Percentiles rank a stretch among this genome's conserved stretches.
Evolutionary conservation across 1,139 yeast species (phyloP).

Genomic region (Candida tropicalis): DNA sequence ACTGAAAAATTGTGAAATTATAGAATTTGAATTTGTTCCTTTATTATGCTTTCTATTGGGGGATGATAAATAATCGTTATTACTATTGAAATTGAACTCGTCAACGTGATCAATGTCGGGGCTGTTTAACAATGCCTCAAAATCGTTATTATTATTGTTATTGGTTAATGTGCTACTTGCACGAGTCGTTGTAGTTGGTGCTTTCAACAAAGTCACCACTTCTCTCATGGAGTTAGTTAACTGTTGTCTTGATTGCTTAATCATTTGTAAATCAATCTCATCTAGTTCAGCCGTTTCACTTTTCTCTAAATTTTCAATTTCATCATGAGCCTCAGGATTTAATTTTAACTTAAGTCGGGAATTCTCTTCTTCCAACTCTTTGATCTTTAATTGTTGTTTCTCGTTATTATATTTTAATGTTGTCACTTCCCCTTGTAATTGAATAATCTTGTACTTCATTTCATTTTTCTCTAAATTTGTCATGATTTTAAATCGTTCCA

Average conservation of each 20-base stretch:
- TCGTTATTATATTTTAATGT: conserved; percentile 40
- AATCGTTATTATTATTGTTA: conserved; percentile 17
- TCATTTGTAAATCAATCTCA: conserved; percentile 41
- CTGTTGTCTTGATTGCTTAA: conserved; percentile 42
- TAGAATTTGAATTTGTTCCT: conserved; percentile 5
- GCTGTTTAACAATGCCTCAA: conserved; percentile 23
- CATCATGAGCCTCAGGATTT: conserved; percentile 6
- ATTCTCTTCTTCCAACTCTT: conserved; percentile 30
- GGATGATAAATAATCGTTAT: conserved; percentile 4
- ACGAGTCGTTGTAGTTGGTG: conserved; percentile 30
- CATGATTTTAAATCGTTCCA: conserved; percentile 59
- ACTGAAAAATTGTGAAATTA: conserved; percentile 16
- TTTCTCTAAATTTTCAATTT: neutral
- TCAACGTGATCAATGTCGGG: conserved; percentile 7
- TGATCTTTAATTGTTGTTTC: conserved; percentile 36
- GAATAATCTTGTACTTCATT: conserved; percentile 56
- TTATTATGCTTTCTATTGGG: conserved; percentile 7
- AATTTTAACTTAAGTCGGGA: conserved; percentile 14
- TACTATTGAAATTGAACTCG: conserved; percentile 11
- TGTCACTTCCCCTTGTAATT: conserved; percentile 57
- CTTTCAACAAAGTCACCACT: conserved; percentile 40
- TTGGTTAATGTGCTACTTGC: conserved; percentile 27
- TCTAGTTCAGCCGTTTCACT: conserved; percentile 24
- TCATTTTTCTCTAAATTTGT: conserved; percentile 59
- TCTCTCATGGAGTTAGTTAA: conserved; percentile 47